These are phyloP conservation scores for Plasmodium ovale DNA, from an alignment of 169 alveolate species.

Conservation along the genomic window DNA sequence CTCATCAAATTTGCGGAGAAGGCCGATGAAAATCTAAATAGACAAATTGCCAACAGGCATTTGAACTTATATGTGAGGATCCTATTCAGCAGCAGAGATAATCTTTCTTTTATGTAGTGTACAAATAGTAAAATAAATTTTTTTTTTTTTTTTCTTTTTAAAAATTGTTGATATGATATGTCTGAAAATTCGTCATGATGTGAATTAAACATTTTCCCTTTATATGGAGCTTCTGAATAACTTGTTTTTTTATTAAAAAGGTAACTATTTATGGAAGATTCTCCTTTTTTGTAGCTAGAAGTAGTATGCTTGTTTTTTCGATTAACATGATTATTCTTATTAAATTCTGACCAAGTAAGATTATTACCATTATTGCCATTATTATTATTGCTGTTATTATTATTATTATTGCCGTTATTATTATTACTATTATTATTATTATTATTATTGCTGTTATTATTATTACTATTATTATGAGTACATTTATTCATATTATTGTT, in stretches of 20 bases:
- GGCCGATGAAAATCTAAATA: constrained; percentile 67
- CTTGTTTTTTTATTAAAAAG: constrained; percentile 14
- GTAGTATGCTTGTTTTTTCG: neutral
- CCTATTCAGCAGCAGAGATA: neutral
- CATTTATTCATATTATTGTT: too few species aligned
- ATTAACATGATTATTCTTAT: neutral
- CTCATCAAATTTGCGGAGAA: constrained; percentile 73
- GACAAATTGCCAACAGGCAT: constrained; percentile 58
- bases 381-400: neutral
- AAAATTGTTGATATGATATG: constrained; percentile 46
- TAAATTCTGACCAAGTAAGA: neutral
- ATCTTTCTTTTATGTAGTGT: constrained; percentile 13
- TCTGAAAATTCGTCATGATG: constrained; percentile 52
- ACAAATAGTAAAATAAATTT: constrained; percentile 21
- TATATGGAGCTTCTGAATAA: neutral
- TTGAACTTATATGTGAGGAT: constrained; percentile 36
- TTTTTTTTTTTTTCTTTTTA: constrained; percentile 22
- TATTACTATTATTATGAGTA: too few species aligned
- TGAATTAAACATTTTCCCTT: constrained; percentile 8
- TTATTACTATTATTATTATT: neutral
- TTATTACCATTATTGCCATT: neutral
- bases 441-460: neutral
- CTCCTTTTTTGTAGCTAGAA: constrained; percentile 10
- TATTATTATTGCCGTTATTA: neutral
- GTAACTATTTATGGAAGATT: neutral